phyloP scores from a whole-genome alignment of 768 basidiomycete species.

The Hericium alpestre region DNA sequence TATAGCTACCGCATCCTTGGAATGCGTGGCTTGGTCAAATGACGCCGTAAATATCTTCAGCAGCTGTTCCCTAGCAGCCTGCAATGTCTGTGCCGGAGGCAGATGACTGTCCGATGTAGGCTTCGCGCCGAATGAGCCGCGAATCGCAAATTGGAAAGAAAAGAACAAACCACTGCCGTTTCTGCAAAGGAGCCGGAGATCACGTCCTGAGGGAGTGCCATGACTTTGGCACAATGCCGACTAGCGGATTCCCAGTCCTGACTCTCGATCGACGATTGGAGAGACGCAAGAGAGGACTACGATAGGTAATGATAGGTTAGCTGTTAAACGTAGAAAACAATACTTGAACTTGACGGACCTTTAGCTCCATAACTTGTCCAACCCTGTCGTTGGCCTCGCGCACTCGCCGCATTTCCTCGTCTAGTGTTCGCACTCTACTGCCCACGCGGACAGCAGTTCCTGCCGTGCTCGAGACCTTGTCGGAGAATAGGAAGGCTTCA shows the following conservation, averaged over 20 bases:
- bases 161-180: conserved; percentile 56
- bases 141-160: neutral
- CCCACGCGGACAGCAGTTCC: conserved; percentile 81
- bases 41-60: conserved; percentile 67
- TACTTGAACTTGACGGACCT: conserved; percentile 36
- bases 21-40: conserved; percentile 73
- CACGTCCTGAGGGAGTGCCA: conserved; percentile 71
- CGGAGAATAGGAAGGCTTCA: conserved; percentile 45
- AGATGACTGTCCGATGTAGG: conserved; percentile 83
- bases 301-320: conserved; percentile 19
- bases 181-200: conserved; percentile 80
- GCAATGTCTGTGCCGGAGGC: conserved; percentile 77
- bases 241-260: conserved; percentile 96
- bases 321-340: neutral
- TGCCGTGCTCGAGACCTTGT: conserved; percentile 60
- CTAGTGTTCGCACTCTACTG: conserved; percentile 78
- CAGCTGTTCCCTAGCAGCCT: conserved; percentile 62
- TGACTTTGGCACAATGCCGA: conserved; percentile 81
- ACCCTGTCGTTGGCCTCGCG: conserved; percentile 86
- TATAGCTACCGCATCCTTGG: conserved; percentile 75
- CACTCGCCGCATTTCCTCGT: conserved; percentile 89
- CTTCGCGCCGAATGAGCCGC: conserved; percentile 30
- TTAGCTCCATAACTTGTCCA: conserved; percentile 88
- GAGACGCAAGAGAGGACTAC: conserved; percentile 54
- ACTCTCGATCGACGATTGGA: conserved; percentile 54